Evolutionary conservation across 805 yeast species (phyloP), one percentile per base, ranked within the genome.

Genomic region (Starmerella ratchasimensis): DNA sequence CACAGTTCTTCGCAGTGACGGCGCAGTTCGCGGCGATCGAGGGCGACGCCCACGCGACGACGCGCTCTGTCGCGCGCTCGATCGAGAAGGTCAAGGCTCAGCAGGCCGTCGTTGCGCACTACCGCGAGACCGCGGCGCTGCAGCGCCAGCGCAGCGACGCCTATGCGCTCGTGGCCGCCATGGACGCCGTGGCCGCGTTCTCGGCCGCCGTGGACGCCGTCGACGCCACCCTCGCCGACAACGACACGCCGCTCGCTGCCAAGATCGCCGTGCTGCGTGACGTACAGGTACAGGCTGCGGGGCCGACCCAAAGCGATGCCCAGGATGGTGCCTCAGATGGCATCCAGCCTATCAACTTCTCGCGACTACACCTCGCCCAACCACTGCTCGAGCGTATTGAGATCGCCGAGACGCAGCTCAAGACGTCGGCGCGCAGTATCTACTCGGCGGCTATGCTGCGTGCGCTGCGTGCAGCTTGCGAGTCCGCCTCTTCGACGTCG

Each of bases 1-100:
- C 74, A 37, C 75, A 86, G 6, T 88, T 90, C 53, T 84, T 84
- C 58, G 73, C 73, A 36, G 86, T 95, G 0, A 62, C 93, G 38
- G 81, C 76, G 37, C 93, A 83, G 45, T 68, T 90, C 39, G 74
- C 75, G 49, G 64, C 63, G 6, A 74, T 86, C 25, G 71, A 75
- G 31, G 28, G 30, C 7, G 45, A 45, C 33, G 51, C 53, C 2
- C 31, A 30, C 2, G 19, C 23, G 3, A 39, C 45, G 3, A 52
- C 57, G 2, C 71, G 69, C 44, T 39, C 45, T 18, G 71, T 86
- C 3, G 58, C 63, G 10, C 54, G 56, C 10, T 68, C 84, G 18
- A 61, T 30, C 18, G 25, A 37, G 2, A 22, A 35, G 9, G 40
- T 37, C 8, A 16, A 21, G 4, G 33, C 32, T 11, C 45, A 40